phyloP scores from a whole-genome alignment of 2,329 filamentous ascomycete species.

The Fusarium equiseti region DNA sequence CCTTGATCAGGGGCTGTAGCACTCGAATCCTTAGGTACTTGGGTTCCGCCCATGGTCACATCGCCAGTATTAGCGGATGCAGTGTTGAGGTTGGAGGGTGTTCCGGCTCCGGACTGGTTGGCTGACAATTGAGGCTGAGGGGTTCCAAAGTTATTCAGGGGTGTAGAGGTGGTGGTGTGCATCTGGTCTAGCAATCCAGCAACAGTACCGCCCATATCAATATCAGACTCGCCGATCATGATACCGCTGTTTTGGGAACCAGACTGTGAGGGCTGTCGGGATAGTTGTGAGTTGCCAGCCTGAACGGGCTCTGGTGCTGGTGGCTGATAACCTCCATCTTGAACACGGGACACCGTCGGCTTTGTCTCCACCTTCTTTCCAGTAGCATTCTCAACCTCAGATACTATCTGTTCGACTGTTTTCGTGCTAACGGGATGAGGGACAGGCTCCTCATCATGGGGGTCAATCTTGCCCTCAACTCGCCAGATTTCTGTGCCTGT shows the following conservation, averaged over 20 bases:
- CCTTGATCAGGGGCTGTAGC: conserved; percentile 62
- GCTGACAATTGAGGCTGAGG: conserved; percentile 71
- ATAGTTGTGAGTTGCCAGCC: conserved; percentile 55
- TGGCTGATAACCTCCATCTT: conserved; percentile 82
- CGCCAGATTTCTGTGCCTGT: conserved; percentile 72
- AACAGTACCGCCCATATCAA: conserved; percentile 74
- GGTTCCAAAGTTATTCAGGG: conserved; percentile 69
- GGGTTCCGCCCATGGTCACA: conserved; percentile 66
- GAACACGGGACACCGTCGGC: conserved; percentile 75
- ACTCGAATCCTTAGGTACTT: conserved; percentile 51
- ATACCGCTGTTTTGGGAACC: conserved; percentile 68
- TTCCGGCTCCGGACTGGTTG: conserved; percentile 67
- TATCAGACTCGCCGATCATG: conserved; percentile 69
- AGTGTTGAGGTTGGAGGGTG: conserved; percentile 63
- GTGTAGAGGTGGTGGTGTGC: conserved; percentile 71
- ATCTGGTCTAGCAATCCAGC: conserved; percentile 77
- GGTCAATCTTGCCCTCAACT: conserved; percentile 68
- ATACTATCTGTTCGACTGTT: conserved; percentile 78
- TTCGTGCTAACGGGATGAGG: conserved; percentile 57
- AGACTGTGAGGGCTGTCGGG: conserved; percentile 66
- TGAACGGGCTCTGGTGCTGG: conserved; percentile 61
- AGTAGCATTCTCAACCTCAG: conserved; percentile 78
- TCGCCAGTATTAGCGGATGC: conserved; percentile 58
- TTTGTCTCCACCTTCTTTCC: conserved; percentile 74
- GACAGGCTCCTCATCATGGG: conserved; percentile 61